Percentiles rank a stretch among this genome's conserved stretches.
Evolutionary conservation across 2,329 filamentous ascomycete genomes (phyloP).

Genomic region (Cercospora brassicicola): DNA sequence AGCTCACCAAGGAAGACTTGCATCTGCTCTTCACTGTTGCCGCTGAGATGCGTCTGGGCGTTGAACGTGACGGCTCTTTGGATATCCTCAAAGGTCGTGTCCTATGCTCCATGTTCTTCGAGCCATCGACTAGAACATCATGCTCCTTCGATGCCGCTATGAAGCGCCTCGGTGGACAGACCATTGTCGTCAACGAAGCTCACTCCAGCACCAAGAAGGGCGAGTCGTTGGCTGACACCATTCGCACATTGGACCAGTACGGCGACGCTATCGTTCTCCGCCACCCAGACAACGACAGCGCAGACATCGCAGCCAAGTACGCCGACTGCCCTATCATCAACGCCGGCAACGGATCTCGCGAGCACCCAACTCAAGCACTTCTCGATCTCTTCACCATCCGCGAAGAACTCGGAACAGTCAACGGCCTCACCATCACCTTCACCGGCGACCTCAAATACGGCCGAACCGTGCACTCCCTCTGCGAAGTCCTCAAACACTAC

Average conservation of each 20-base stretch:
- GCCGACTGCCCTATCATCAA: conserved; percentile 93
- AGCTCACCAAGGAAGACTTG: conserved; percentile 83
- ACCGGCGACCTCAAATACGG: conserved; percentile 90
- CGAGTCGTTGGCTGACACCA: conserved; percentile 87
- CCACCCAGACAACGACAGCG: conserved; percentile 79
- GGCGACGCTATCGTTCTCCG: conserved; percentile 93
- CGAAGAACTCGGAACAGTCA: conserved; percentile 93
- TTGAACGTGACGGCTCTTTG: conserved; percentile 86
- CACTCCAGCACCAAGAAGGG: conserved; percentile 92
- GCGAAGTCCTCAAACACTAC: conserved; percentile 93
- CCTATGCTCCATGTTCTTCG: conserved; percentile 92
- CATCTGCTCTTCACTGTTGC: conserved; percentile 95
- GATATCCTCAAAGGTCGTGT: conserved; percentile 83
- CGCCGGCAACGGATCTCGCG: conserved; percentile 89
- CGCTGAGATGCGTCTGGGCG: conserved; percentile 94
- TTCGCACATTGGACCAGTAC: conserved; percentile 92
- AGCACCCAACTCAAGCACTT: conserved; percentile 97
- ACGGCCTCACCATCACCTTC: conserved; percentile 94
- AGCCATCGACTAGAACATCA: conserved; percentile 93
- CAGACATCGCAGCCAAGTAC: conserved; percentile 80
- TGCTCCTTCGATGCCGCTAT: conserved; percentile 96
- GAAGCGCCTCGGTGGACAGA: conserved; percentile 92
- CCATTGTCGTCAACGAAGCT: conserved; percentile 75
- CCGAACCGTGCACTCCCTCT: conserved; percentile 89
- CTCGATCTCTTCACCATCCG: conserved; percentile 97